Evolutionary conservation across 257 asterid genomes (phyloP), one percentile per base, ranked within the genome.

Genomic region (Asclepias syriaca): DNA sequence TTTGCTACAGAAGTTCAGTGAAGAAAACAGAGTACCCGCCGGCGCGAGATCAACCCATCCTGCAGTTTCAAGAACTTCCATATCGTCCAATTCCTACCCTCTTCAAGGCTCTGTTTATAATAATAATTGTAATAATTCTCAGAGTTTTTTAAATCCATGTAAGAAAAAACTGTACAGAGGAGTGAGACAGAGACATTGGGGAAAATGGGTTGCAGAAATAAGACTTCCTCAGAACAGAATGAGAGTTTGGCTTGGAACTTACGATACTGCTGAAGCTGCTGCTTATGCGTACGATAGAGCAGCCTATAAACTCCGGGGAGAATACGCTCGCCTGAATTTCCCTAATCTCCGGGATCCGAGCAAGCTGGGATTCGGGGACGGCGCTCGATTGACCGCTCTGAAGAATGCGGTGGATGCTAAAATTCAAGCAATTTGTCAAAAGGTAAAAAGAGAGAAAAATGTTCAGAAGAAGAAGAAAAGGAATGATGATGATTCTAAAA

Each of bases 151-250:
- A 67, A 75, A 79, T 76, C 82, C 89, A n/a, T 71, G 71, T 75
- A 92, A 88, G 96, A 88, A 87, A 24, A 95, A 95, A 77, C 82
- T 95, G 0, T 95, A 95, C 80, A 78, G n/a, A n/a, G 99, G 99
- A 0, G 98, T 95, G n/a, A 77, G 99, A 75, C 98, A 95, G 84
- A 82, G 99, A 85, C 98, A 95, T 71, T 95, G 99, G 99, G 98
- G 99, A 1, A 95, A 88, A 60, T 95, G 99, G 99, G 99, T 95
- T 13, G 98, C 99, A 6, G 99, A 95, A 61, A 95, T 92, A 21
- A 77, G 99, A 29, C 90, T 95, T 32, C 99, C 99, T 4, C 96
- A 91, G 79, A 95, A 95, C 77, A 73, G 99, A 72, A 84, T 86
- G 86, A 79, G 98, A 73, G 96, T 95, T 7, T 95, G 99, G 99